Base-by-base conservation (phyloP, 208 protist species). In the Jaenimonas drosophilae region DNA sequence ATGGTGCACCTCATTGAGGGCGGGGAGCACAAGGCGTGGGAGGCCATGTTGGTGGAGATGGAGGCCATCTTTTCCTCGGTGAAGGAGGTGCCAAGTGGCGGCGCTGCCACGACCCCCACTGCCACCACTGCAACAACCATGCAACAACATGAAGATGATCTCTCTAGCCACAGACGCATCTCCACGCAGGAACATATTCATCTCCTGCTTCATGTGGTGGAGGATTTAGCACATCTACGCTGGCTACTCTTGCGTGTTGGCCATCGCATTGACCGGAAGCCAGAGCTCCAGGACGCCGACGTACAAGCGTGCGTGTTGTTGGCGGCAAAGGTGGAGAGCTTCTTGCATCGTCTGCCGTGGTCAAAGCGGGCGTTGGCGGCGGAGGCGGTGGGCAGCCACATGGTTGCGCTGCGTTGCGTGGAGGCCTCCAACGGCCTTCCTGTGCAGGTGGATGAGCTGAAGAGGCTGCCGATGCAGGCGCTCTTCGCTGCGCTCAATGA, bases 401-500 rank as follows among this genome's bases (percentile, higher is more conserved):
- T 90, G 43, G 69, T 81, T n/a, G 85, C 85, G 0, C 56, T 94
- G 12, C 71, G 81, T 2, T 77, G 47, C 23, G 40, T 94, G 14
- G 85, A 94, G 54, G 30, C 49, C n/a, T n/a, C 0, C 72, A 88
- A 54, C 72, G 61, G 0, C 66, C 40, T 79, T 4, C 1, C 47
- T 0, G 41, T 47, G 2, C 36, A 54, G 7, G 26, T 58, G 0
- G 24, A 63, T 1, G 54, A 56, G 2, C 47, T 68, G 3, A 34
- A 53, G 12, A 23, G 48, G 20, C 46, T 86, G 14, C 71, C 74
- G 6, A 68, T 92, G 30, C 79, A 92, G 47, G 68, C 61, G 31
- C 78, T 94, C 36, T 94, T 90, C 63, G 80, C 78, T 9, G 64
- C 72, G 5, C 49, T 94, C 0, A 71, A 63, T 30, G 85, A 94